Evolutionary conservation across 371 early-diverging fungal species (phyloP).

Genomic region (Mucor ambiguus): DNA sequence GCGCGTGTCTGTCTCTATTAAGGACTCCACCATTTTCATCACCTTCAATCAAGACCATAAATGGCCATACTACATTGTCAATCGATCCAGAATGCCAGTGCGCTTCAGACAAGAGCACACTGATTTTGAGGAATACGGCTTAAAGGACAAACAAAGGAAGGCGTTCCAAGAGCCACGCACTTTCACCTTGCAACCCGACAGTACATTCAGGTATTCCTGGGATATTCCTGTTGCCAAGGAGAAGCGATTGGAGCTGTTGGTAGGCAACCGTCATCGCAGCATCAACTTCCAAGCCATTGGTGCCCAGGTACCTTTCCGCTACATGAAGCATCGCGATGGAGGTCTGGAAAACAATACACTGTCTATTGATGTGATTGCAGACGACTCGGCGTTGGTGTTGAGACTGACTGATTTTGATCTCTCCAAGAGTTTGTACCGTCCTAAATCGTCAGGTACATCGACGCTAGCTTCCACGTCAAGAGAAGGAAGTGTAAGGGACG

Average conservation of each 20-base stretch:
- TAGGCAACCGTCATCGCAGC: conserved; percentile 71
- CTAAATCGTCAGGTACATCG: conserved; percentile 40
- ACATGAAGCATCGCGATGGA: conserved; percentile 35
- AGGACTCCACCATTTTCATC: conserved; percentile 89
- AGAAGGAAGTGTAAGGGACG: conserved; percentile 48
- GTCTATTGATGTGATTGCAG: conserved; percentile 85
- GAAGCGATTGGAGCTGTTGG: conserved; percentile 70
- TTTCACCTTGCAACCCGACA: conserved; percentile 28
- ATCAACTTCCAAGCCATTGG: conserved; percentile 93
- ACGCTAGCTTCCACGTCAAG: conserved; percentile 33
- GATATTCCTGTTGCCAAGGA: conserved; percentile 81
- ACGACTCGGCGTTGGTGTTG: conserved; percentile 83
- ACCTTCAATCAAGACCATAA: conserved; percentile 69
- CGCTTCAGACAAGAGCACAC: conserved; percentile 70
- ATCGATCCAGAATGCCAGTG: conserved; percentile 75
- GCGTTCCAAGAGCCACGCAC: conserved; percentile 26
- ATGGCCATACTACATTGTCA: conserved; percentile 94
- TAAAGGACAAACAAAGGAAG: conserved; percentile 34
- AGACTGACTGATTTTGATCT: conserved; percentile 73
- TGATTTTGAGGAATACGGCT: conserved; percentile 34
- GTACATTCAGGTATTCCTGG: conserved; percentile 86
- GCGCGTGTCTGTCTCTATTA: conserved; percentile 73
- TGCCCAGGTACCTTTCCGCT: conserved; percentile 81
- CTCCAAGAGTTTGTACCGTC: conserved; percentile 63
- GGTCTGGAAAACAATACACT: conserved; percentile 42